Base-by-base conservation (phyloP, 495 filamentous ascomycete genomes). In the Lasiosphaeria miniovina region DNA sequence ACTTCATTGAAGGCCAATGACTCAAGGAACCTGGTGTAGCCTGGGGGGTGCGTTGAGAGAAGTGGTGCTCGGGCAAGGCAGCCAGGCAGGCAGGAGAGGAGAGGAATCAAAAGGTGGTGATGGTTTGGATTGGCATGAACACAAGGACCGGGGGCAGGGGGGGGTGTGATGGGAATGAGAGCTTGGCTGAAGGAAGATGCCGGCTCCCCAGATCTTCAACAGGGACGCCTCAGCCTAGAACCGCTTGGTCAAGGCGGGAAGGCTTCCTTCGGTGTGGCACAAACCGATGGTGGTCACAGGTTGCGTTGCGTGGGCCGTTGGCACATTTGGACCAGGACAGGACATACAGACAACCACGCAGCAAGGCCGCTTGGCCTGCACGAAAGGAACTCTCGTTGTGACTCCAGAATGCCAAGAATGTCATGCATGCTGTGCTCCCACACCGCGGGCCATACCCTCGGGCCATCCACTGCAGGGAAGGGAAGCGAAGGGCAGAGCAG, bases 191-290 rank as follows among this genome's bases (percentile, higher is more conserved):
- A 40, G 49, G 49, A 50, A 11, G 52, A n/a, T 43, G 24, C n/a
- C 33, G 24, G 41, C 40, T 46, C 52, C 36, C 46, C 55, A 48
- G 43, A 62, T 58, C 49, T 52, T 55, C 15, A 36, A 46, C 9
- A 4, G 15, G 41, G 1, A 1, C 33, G 49, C 9, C 8, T 52
- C 11, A 33, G 54, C 49, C 54, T 41, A 58, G 43, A 14, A 49
- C 4, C 32, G 15, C 6, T 36, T 51, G 32, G 24, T 24, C 52
- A 38, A 38, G 50, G 31, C 51, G 36, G 52, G 46, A 38, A 48
- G 46, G 51, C 50, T 64, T 24, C 58, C 54, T 61, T 58, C 54
- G 3, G 24, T 1, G 60, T 36, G 58, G 54, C 62, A 61, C 62
- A 31, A 24, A 2, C 24, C 24, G 24, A 24, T 24, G n/a, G n/a